Base-by-base conservation (phyloP, 306 rosid genomes). In the Sphenostylis stenocarpa region DNA sequence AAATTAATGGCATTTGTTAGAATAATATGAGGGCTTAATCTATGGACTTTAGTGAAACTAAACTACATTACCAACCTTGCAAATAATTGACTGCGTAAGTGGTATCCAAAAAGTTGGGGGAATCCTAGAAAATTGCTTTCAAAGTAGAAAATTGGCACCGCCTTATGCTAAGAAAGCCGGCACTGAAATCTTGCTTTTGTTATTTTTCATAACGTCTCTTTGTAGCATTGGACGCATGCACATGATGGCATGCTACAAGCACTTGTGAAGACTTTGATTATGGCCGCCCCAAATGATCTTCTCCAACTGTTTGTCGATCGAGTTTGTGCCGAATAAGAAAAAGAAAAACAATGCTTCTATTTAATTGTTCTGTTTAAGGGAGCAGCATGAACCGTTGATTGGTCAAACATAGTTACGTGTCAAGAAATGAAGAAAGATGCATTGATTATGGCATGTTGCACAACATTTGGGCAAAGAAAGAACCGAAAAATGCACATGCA, bases 61-160 rank as follows among this genome's bases (percentile, higher is more conserved):
- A 5, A 47, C 49, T 41, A 28, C n/a, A 49, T 26, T 51, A 19
- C 67, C 65, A 72, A 72, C 57, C 70, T 64, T 53, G 3, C 47
- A 21, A 58, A 21, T 15, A 72, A 65, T 72, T 66, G 68, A 58
- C 13, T 1, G 45, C 3, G 38, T 65, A 71, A 62, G 62, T 10
- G 56, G 41, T 51, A 44, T 19, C 20, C 67, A 19, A 55, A 41
- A 66, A 77, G 70, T 31, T 31, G 17, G 38, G 70, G 51, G 66
- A 83, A 83, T 79, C 78, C 65, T 61, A 83, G 43, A 69, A 36
- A 83, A 69, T 55, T 51, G 47, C 5, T 14, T 68, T 83, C 38
- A 43, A 74, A 74, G 69, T 33, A 10, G 39, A 48, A 34, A 45
- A 8, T 56, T 14, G 62, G 6, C 62, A 69, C 39, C 65, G 82